Evolutionary conservation across 2,329 filamentous ascomycete species (phyloP).

Genomic region (Penicillium concentricum): DNA sequence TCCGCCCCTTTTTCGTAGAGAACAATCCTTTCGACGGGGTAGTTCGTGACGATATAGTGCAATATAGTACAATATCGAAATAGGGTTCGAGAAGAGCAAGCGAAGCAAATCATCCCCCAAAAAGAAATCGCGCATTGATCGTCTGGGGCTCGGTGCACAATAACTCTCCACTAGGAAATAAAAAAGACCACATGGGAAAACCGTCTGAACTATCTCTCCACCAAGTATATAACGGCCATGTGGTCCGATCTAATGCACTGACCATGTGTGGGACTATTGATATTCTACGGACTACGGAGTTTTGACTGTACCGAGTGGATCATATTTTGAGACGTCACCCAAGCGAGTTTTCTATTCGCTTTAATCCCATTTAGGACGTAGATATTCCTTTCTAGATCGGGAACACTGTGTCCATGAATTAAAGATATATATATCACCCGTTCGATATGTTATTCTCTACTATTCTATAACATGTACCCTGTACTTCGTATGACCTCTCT

Average conservation of each 20-base stretch:
- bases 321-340: no score
- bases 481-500: no score
- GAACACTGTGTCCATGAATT: no score
- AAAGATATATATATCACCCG: no score
- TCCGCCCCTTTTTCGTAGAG: not conserved
- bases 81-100: slow-evolving; percentile 2
- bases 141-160: not conserved
- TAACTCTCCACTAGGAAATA: not conserved
- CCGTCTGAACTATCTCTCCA: not conserved
- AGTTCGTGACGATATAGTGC: slow-evolving; percentile 3
- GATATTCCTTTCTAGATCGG: no score
- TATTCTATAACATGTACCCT: no score
- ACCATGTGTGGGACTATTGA: not conserved
- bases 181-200: not conserved
- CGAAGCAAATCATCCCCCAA: not conserved
- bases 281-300: not conserved
- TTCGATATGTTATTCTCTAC: no score
- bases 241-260: not conserved
- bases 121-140: slow-evolving; percentile 3
- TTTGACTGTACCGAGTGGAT: not conserved
- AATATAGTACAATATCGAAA: not conserved
- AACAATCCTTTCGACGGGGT: not conserved
- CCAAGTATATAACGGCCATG: not conserved
- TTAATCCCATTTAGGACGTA: no score
- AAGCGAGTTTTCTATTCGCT: no score